phyloP scores from a whole-genome alignment of 2,329 filamentous ascomycete species.

The Didymella sp. region DNA sequence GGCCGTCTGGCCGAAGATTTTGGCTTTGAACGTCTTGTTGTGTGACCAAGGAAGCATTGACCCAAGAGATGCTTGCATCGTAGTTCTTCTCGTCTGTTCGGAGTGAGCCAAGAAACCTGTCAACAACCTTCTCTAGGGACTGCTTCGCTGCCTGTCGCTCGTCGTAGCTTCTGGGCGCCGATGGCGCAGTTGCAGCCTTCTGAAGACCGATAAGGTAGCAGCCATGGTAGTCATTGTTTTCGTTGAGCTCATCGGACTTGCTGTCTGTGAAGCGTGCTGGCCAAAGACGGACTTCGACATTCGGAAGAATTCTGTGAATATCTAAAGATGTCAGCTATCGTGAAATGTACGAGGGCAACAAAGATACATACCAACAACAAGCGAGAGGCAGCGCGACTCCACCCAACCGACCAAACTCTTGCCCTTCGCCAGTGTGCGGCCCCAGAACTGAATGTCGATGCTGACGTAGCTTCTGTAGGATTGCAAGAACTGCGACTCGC shows the following conservation, averaged over 20 bases:
- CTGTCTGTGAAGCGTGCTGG: conserved; percentile 62
- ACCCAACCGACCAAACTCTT: conserved; percentile 68
- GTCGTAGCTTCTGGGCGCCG: conserved; percentile 28
- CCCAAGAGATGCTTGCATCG: conserved; percentile 45
- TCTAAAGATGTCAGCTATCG: conserved; percentile 52
- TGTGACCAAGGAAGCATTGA: conserved; percentile 44
- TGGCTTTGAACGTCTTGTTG: conserved; percentile 46
- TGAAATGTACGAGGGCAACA: neutral
- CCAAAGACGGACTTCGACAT: conserved; percentile 66
- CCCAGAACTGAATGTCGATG: conserved; percentile 72
- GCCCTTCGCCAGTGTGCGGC: conserved; percentile 61
- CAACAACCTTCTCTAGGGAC: conserved; percentile 51
- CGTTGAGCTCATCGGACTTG: conserved; percentile 13
- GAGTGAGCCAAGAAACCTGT: conserved; percentile 47
- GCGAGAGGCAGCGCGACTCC: conserved; percentile 64
- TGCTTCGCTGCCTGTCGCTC: conserved; percentile 54
- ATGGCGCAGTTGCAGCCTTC: conserved; percentile 14
- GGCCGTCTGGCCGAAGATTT: conserved; percentile 54
- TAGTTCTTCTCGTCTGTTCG: conserved; percentile 47
- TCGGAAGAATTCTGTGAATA: conserved; percentile 60
- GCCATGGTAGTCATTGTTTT: conserved; percentile 61
- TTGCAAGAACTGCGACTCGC: conserved; percentile 57
- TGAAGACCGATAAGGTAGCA: conserved; percentile 68
- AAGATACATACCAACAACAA: conserved; percentile 63
- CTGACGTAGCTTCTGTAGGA: conserved; percentile 64